A percentile compares a stretch with the other conserved stretches of the same genome.
Conservation (phyloP, 208 protist species). For the Hexamita inflata region DNA sequence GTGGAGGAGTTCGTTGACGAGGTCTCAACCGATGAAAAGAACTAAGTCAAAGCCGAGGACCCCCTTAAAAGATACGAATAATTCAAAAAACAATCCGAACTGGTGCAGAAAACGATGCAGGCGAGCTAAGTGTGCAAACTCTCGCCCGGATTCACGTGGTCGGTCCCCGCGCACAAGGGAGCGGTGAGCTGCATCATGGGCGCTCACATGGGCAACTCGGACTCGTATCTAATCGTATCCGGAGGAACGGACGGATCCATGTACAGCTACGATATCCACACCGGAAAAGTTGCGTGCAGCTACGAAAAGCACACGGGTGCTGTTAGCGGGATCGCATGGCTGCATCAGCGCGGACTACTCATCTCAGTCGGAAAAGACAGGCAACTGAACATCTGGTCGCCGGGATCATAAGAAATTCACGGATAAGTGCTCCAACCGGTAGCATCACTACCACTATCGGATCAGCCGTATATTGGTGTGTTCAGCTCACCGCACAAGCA, state of each 20-base stretch:
- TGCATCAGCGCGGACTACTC: neutral
- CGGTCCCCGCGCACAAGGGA: neutral
- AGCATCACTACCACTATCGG: neutral
- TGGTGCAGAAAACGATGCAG: neutral
- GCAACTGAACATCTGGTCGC: neutral
- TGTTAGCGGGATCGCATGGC: neutral
- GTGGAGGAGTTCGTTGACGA: neutral
- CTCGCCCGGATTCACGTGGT: neutral
- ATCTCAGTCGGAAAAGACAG: neutral
- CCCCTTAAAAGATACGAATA: neutral
- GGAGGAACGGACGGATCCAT: neutral
- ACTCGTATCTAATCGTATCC: neutral
- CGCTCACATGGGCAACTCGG: neutral
- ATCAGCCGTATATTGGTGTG: neutral
- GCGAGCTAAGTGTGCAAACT: neutral
- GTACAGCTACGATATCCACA: neutral
- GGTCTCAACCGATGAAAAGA: neutral
- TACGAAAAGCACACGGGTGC: neutral
- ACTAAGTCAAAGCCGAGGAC: neutral
- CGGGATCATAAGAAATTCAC: neutral
- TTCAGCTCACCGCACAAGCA: neutral
- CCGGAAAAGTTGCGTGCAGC: neutral
- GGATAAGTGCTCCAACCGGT: neutral
- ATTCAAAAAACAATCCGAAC: neutral
- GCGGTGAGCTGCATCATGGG: neutral